Percentiles rank a stretch among this genome's conserved stretches.
Evolutionary conservation across 768 basidiomycete genomes (phyloP).

Genomic region (Leccinellum rugosiceps): DNA sequence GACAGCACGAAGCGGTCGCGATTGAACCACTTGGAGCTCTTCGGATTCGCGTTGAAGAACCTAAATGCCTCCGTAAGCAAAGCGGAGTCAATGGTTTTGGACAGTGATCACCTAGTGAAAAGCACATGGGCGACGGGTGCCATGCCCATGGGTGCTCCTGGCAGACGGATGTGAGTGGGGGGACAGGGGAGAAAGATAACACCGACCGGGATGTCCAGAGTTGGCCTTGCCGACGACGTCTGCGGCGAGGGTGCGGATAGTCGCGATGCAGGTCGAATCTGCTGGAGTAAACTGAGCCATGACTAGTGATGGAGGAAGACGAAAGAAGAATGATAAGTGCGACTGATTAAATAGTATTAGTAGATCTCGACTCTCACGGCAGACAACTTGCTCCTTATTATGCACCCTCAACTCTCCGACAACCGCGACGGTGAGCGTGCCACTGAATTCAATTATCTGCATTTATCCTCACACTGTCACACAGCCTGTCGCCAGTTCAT

Average conservation of each 20-base stretch:
- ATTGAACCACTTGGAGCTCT: conserved; percentile 91
- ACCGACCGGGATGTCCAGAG: conserved; percentile 82
- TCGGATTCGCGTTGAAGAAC: conserved; percentile 86
- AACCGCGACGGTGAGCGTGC: conserved; percentile 51
- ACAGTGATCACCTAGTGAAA: conserved; percentile 56
- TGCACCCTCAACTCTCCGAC: conserved; percentile 74
- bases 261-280: conserved; percentile 62
- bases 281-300: conserved; percentile 41
- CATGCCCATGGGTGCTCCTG: conserved; percentile 94
- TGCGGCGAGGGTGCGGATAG: conserved; percentile 73
- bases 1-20: conserved; percentile 97
- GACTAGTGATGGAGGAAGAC: conserved; percentile 10
- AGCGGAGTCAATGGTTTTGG: neutral
- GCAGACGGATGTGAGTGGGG: conserved; percentile 4
- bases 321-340: conserved; percentile 4
- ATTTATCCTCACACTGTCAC: conserved; percentile 7
- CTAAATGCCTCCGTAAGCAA: conserved; percentile 33
- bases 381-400: conserved; percentile 22
- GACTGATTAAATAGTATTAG: conserved; percentile 7
- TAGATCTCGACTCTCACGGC: neutral
- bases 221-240: conserved; percentile 84
- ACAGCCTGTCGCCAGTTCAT: conserved; percentile 76
- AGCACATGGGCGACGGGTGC: conserved; percentile 80
- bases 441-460: neutral
- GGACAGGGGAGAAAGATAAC: neutral